Evolutionary conservation across 129 eudicot genomes (phyloP), one percentile per base, ranked within the genome.

Genomic region (Artemisia annua): DNA sequence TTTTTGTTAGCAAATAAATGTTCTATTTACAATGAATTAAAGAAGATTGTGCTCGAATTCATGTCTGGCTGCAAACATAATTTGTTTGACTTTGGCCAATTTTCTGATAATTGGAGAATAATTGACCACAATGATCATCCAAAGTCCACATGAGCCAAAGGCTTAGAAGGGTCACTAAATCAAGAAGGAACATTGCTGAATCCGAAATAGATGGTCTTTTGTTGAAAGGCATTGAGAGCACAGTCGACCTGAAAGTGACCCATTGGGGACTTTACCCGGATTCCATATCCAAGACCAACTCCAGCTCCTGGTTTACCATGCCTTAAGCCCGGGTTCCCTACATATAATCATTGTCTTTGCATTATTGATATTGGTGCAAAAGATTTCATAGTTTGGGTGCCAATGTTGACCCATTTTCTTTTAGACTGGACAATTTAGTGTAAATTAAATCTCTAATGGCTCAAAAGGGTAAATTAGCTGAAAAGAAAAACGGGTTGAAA

Each of bases 301-400:
- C 98, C 98, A 0, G 32, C 77, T 46, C 98, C 98, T 26, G 98
- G 97, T 84, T 94, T 94, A 50, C 96, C 96, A 72, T 87, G 89
- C 79, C 98, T 94, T 54, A 94, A 57, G 49, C 87, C 87, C 61
- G 98, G 98, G 76, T 90, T 90, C 69, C 98, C 98, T 93, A 78
- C 8, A 73, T 53, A 58, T 63, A 51, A 12, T 57, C 14, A 2
- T 11, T 17, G 14, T 1, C 46, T 7, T 68, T 24, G 58, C 24
- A 6, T 12, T 17, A 28, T 51, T 68, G 15, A 35, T 35, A 35
- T 35, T 35, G 43, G 43, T 35, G 43, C 43, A 32, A 32, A 20
- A 32, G 43, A 35, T 35, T 35, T 0, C 43, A 35, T 35, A 35
- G 43, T 35, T 35, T 35, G 8, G 43, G 43, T 35, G 43, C 43